phyloP scores from a whole-genome alignment of 2,329 filamentous ascomycete genomes.

The Clathrospora elynae region DNA sequence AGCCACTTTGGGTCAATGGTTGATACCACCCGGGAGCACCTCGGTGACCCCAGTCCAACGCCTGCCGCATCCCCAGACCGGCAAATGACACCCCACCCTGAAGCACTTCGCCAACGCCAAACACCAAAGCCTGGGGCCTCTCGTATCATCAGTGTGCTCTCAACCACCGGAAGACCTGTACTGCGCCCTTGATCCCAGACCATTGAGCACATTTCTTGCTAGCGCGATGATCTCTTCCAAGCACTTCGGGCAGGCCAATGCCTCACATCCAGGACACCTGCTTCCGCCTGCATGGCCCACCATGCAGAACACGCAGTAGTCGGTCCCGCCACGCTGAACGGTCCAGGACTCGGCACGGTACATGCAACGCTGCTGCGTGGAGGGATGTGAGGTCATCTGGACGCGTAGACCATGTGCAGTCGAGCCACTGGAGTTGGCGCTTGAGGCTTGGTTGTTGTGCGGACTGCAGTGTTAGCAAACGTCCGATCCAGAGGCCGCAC shows the following conservation, averaged over 20 bases:
- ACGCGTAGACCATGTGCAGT: conserved; percentile 15
- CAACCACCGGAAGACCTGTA: conserved; percentile 6
- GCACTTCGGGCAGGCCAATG: conserved; percentile 19
- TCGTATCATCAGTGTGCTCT: background rate
- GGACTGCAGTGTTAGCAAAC: conserved; percentile 1
- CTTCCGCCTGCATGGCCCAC: background rate
- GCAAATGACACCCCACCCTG: too few relatives aligned
- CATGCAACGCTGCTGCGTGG: conserved; percentile 7
- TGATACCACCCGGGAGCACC: too few relatives aligned
- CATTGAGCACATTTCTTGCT: conserved; percentile 5
- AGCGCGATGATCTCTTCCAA: conserved; percentile 1
- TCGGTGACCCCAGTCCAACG: too few relatives aligned
- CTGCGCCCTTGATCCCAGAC: background rate
- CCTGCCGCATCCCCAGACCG: too few relatives aligned
- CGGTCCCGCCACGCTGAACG: conserved; percentile 3
- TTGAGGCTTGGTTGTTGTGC: background rate
- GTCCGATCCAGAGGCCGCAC: background rate
- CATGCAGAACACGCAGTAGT: conserved; percentile 21
- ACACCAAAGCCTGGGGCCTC: too few relatives aligned
- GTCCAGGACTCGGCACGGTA: conserved; percentile 3
- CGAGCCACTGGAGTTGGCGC: background rate
- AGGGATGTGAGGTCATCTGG: conserved; percentile 14
- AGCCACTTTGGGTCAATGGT: too few relatives aligned
- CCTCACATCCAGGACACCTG: conserved; percentile 21
- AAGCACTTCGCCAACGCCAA: too few relatives aligned